These are phyloP conservation scores for Aureobasidium mangrovei DNA, from an alignment of 2,329 filamentous ascomycete genomes.

Conservation along the genomic window DNA sequence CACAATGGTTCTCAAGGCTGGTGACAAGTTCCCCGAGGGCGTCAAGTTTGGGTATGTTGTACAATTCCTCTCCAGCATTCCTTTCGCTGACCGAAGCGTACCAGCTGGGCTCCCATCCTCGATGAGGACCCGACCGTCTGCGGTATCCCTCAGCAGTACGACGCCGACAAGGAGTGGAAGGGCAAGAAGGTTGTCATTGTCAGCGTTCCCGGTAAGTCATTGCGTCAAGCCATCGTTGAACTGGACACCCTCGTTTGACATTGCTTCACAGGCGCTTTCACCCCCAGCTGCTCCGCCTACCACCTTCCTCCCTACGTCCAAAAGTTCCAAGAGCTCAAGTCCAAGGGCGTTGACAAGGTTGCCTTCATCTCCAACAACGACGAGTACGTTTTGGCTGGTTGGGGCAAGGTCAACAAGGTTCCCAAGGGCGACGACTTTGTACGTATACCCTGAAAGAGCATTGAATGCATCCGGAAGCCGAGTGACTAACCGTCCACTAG, in stretches of 20 bases:
- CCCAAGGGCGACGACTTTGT: slow-evolving; percentile 59
- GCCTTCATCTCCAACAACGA: slow-evolving; percentile 80
- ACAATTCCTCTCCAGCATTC: slow-evolving; percentile 8
- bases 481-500: slow-evolving; percentile 26
- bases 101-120: slow-evolving; percentile 67
- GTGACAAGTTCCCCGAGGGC: slow-evolving; percentile 73
- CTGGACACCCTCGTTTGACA: neutral
- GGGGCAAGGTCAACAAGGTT: slow-evolving; percentile 72
- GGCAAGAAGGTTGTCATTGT: slow-evolving; percentile 65
- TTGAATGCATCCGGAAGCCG: slow-evolving; percentile 7
- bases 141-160: slow-evolving; percentile 67
- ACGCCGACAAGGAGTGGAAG: slow-evolving; percentile 68
- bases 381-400: slow-evolving; percentile 65
- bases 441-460: slow-evolving; percentile 22
- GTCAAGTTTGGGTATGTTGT: slow-evolving; percentile 62
- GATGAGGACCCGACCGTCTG: slow-evolving; percentile 65
- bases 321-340: slow-evolving; percentile 60
- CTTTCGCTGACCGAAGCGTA: neutral
- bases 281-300: slow-evolving; percentile 71
- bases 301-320: slow-evolving; percentile 75
- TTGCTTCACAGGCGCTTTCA: slow-evolving; percentile 58
- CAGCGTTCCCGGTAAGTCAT: slow-evolving; percentile 50
- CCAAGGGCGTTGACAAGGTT: slow-evolving; percentile 75
- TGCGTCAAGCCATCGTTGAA: neutral
- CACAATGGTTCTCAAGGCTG: slow-evolving; percentile 62